Evolutionary conservation across 768 basidiomycete genomes (phyloP).

Genomic region (Auricularia auricula-judae): DNA sequence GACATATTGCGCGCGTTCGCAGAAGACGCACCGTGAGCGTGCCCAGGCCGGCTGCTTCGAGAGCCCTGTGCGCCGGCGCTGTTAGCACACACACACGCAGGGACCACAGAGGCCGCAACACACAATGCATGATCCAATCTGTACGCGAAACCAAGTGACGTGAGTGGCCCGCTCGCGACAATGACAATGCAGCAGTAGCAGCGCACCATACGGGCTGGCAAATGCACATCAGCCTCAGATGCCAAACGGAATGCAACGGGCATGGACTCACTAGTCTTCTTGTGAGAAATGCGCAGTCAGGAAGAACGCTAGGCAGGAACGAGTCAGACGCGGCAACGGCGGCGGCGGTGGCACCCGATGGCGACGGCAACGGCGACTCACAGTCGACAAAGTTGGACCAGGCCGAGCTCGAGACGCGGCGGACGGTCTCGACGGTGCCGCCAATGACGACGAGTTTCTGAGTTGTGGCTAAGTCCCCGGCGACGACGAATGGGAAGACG

Average conservation of each 20-base stretch:
- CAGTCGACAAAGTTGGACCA: conserved; percentile 89
- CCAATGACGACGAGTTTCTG: conserved; percentile 88
- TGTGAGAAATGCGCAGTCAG: conserved; percentile 82
- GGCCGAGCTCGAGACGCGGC: conserved; percentile 68
- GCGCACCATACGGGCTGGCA: conserved; percentile 12
- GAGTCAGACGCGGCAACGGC: conserved; percentile 6
- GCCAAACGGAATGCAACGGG: neutral
- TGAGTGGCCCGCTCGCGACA: neutral
- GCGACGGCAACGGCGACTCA: conserved; percentile 23
- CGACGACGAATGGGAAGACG: neutral
- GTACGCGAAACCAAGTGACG: neutral
- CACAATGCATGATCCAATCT: conserved; percentile 2
- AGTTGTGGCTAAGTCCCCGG: neutral
- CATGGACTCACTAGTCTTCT: conserved; percentile 39
- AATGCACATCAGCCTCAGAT: neutral
- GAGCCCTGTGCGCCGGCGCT: neutral
- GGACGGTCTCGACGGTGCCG: conserved; percentile 78
- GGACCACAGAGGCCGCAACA: neutral
- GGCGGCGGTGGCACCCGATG: conserved; percentile 5
- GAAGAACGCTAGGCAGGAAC: conserved; percentile 53
- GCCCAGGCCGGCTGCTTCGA: conserved; percentile 84
- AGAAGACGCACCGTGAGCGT: conserved; percentile 33
- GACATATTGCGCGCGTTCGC: neutral
- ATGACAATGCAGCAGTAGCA: neutral
- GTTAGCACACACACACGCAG: neutral